phyloP scores from a whole-genome alignment of 257 asterid genomes.

The Thymus quinquecostatus region DNA sequence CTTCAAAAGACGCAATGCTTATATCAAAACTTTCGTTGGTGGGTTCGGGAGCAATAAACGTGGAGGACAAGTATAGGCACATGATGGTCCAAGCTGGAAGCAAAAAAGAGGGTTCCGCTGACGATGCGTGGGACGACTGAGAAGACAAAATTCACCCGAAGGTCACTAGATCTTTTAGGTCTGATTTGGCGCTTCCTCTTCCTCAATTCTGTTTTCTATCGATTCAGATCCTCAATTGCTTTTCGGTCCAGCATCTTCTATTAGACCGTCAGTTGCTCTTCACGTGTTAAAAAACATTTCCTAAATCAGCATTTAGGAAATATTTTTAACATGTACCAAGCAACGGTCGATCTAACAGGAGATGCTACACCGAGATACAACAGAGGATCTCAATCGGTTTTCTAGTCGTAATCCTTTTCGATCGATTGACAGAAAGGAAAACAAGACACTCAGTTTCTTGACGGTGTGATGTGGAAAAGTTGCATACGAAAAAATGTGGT shows the following conservation, averaged over 20 bases:
- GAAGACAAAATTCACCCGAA: neutral
- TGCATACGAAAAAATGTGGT: slow-evolving; percentile 12
- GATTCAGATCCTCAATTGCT: neutral
- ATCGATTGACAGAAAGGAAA: slow-evolving; percentile 18
- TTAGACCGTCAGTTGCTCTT: too few relatives aligned
- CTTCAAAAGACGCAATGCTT: slow-evolving; percentile 59
- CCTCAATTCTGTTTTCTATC: slow-evolving; percentile 10
- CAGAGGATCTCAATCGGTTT: slow-evolving; percentile 1
- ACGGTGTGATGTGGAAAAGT: slow-evolving; percentile 15
- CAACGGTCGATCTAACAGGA: too few relatives aligned
- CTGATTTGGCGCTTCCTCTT: slow-evolving; percentile 3
- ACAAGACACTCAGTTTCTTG: neutral
- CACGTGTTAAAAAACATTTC: too few relatives aligned
- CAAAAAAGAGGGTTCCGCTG: slow-evolving; percentile 75
- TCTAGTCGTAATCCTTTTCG: slow-evolving; percentile 4
- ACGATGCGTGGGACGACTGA: slow-evolving; percentile 87
- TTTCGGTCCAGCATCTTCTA: too few relatives aligned
- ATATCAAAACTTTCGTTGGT: slow-evolving; percentile 54
- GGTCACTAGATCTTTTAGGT: slow-evolving; percentile 13
- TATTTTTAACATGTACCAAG: too few relatives aligned
- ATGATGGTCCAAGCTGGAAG: slow-evolving; percentile 60
- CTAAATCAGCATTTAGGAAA: too few relatives aligned
- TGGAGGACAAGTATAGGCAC: slow-evolving; percentile 79
- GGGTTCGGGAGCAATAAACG: slow-evolving; percentile 54
- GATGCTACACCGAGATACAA: too few relatives aligned